These are phyloP conservation scores for Citrus hindsii DNA, from an alignment of 345 rosid species.

Conservation along the genomic window DNA sequence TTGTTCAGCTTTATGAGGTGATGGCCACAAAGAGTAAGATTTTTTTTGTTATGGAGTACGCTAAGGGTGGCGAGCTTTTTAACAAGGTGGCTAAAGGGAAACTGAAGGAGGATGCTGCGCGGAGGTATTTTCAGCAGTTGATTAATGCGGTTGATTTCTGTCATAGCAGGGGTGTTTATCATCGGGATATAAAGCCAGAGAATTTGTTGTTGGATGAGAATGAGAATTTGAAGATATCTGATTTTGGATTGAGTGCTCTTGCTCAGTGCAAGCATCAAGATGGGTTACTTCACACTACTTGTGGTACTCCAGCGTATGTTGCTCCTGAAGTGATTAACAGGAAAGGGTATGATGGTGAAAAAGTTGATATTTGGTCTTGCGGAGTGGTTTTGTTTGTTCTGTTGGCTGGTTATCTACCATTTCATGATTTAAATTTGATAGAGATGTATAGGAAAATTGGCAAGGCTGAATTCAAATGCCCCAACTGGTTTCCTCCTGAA, in stretches of 20 bases:
- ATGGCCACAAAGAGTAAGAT: constrained; percentile 84
- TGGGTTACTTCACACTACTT: constrained; percentile 80
- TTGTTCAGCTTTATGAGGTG: constrained; percentile 70
- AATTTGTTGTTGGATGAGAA: constrained; percentile 71
- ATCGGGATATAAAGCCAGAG: constrained; percentile 84
- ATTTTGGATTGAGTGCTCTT: constrained; percentile 81
- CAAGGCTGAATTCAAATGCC: constrained; percentile 60
- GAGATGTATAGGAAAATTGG: constrained; percentile 75
- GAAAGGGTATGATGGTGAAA: constrained; percentile 75
- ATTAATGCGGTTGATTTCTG: constrained; percentile 71
- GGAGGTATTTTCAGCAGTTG: constrained; percentile 72
- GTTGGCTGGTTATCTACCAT: constrained; percentile 74
- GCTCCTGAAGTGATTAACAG: constrained; percentile 80
- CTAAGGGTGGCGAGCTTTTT: constrained; percentile 84
- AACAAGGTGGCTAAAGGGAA: constrained; percentile 70
- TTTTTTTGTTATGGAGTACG: constrained; percentile 69
- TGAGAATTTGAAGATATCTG: constrained; percentile 74
- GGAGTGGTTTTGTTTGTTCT: constrained; percentile 78
- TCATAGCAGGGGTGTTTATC: constrained; percentile 75
- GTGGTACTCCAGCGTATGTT: constrained; percentile 89
- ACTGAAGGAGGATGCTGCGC: constrained; percentile 61
- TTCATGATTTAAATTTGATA: constrained; percentile 75
- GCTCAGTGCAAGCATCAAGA: constrained; percentile 66
- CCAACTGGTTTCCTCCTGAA: constrained; percentile 62
- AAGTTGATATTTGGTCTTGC: constrained; percentile 84